phyloP scores from a whole-genome alignment of 1,284 basidiomycete species.

The Moesziomyces aphidis region DNA sequence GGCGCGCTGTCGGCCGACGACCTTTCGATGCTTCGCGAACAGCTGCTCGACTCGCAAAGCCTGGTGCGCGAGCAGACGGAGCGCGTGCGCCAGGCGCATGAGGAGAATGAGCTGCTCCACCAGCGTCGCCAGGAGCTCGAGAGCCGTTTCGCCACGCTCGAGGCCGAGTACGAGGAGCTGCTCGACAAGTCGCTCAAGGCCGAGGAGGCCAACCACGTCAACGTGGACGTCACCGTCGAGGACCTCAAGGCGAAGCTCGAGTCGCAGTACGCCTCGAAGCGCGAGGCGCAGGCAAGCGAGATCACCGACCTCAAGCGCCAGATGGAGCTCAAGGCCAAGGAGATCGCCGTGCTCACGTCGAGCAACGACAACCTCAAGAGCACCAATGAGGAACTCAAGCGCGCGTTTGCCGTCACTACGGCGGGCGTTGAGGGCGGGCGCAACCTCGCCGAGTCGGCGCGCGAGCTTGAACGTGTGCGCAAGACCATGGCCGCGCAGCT shows the following conservation, averaged over 20 bases:
- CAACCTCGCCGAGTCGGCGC: slow-evolving; percentile 84
- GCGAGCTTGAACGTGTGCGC: slow-evolving; percentile 95
- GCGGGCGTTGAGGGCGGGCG: slow-evolving; percentile 96
- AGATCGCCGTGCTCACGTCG: slow-evolving; percentile 84
- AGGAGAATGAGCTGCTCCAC: slow-evolving; percentile 88
- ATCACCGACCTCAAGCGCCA: slow-evolving; percentile 91
- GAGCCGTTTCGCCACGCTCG: slow-evolving; percentile 80
- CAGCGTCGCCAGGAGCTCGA: slow-evolving; percentile 90
- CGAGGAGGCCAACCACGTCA: slow-evolving; percentile 62
- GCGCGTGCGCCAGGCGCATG: slow-evolving; percentile 85
- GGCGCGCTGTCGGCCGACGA: slow-evolving; percentile 76
- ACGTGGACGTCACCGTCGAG: slow-evolving; percentile 78
- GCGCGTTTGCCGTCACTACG: slow-evolving; percentile 86
- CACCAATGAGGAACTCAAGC: slow-evolving; percentile 96
- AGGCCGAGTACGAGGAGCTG: slow-evolving; percentile 95
- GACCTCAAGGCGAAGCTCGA: slow-evolving; percentile 96
- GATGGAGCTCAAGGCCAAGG: slow-evolving; percentile 85
- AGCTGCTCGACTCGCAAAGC: slow-evolving; percentile 88
- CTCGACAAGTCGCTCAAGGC: slow-evolving; percentile 72
- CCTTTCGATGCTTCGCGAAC: slow-evolving; percentile 81
- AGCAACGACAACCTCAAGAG: slow-evolving; percentile 93
- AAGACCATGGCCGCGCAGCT: slow-evolving; percentile 97
- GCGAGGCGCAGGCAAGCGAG: slow-evolving; percentile 88
- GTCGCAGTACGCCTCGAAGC: slow-evolving; percentile 89
- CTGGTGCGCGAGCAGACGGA: slow-evolving; percentile 89